Evolutionary conservation across 1,284 basidiomycete species (phyloP).

Genomic region (Leccinum subrobustum): DNA sequence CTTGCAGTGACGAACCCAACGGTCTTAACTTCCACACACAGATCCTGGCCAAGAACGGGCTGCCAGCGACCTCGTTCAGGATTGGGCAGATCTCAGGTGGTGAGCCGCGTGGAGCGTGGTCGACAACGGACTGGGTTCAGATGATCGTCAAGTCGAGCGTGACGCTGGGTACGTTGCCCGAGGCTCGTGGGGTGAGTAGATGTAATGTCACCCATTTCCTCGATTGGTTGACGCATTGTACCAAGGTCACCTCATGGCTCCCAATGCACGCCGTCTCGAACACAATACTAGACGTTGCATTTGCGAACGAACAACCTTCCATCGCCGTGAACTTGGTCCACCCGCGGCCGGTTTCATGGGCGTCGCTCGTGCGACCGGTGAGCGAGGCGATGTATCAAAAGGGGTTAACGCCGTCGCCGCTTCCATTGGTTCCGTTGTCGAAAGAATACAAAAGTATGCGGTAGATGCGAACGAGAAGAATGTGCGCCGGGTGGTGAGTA

Average conservation of each 20-base stretch:
- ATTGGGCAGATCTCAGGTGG: conserved; percentile 27
- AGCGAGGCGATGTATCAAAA: conserved; percentile 12
- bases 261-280: conserved; percentile 27
- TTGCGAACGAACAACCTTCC: conserved; percentile 16
- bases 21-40: neutral
- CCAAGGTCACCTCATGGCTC: conserved; percentile 29
- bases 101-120: conserved; percentile 24
- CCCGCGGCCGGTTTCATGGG: conserved; percentile 26
- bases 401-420: conserved; percentile 5
- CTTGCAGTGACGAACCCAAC: neutral
- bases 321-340: conserved; percentile 30
- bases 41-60: conserved; percentile 21
- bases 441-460: conserved; percentile 14
- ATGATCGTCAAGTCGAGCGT: conserved; percentile 29
- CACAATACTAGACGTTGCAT: conserved; percentile 26
- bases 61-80: conserved; percentile 19
- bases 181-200: conserved; percentile 20
- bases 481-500: conserved; percentile 15
- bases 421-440: conserved; percentile 28
- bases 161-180: conserved; percentile 20
- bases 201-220: neutral
- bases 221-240: neutral
- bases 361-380: conserved; percentile 22
- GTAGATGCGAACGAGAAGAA: conserved; percentile 10
- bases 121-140: conserved; percentile 23